Percentiles rank a stretch among this genome's conserved stretches.
Conservation (phyloP, 371 early-diverging fungal species). For the Capillidium heterosporum region DNA sequence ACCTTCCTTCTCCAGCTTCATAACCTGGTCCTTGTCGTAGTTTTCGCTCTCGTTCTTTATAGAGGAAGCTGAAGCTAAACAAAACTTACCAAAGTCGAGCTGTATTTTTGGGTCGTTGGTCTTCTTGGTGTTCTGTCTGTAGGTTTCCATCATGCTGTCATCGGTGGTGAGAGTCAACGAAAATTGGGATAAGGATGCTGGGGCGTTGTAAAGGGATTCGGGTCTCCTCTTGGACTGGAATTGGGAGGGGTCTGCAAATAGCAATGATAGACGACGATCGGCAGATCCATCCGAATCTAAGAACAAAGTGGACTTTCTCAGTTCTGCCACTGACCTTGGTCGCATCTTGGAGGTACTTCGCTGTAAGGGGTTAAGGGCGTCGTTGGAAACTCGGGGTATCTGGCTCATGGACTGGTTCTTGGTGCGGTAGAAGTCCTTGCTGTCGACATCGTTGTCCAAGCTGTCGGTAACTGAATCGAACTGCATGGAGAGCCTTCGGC, state of each 20-base stretch:
- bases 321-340: not conserved
- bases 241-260: not conserved
- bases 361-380: not conserved
- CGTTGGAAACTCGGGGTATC: no score
- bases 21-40: not conserved
- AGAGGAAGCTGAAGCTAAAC: not conserved
- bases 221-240: no score
- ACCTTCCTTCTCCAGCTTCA: conserved; percentile 1
- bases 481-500: no score
- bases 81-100: conserved; percentile 5
- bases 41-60: not conserved
- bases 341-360: not conserved
- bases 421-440: no score
- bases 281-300: not conserved
- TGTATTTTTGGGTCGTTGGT: conserved; percentile 6
- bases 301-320: not conserved
- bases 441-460: no score
- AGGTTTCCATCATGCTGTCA: conserved; percentile 9
- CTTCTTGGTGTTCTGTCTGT: conserved; percentile 30
- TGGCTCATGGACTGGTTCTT: no score
- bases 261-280: not conserved
- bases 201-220: not conserved
- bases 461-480: no score
- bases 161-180: not conserved
- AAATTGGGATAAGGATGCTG: not conserved